phyloP scores from a whole-genome alignment of 495 filamentous ascomycete species.

The Hyaloscypha variabilis region DNA sequence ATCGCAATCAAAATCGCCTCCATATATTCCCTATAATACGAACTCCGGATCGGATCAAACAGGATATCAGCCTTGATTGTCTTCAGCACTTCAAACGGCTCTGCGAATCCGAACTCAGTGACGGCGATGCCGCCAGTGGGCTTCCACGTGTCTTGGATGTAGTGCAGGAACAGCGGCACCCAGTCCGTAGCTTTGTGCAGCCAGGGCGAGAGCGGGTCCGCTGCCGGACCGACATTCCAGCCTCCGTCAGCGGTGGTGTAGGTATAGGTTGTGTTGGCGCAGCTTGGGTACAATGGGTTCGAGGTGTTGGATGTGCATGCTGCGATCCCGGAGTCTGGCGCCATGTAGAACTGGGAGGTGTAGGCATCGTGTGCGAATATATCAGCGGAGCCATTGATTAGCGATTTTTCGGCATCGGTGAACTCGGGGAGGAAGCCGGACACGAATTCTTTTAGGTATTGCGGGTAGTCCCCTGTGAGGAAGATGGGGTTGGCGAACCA shows the following conservation, averaged over 20 bases:
- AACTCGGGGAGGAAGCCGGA: conserved; percentile 35
- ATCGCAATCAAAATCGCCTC: conserved; percentile 42
- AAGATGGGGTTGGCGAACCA: conserved; percentile 26
- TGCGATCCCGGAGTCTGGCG: conserved; percentile 32
- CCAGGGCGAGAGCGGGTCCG: conserved; percentile 42
- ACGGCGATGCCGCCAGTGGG: conserved; percentile 39
- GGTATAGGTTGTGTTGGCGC: conserved; percentile 31
- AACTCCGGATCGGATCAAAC: conserved; percentile 39
- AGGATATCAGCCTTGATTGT: conserved; percentile 36
- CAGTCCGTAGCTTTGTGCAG: conserved; percentile 42
- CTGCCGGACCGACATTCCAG: conserved; percentile 42
- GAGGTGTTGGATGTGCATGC: conserved; percentile 40
- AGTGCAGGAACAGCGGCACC: conserved; percentile 32
- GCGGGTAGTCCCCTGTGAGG: conserved; percentile 44
- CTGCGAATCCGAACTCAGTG: conserved; percentile 48
- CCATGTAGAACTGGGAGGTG: conserved; percentile 34
- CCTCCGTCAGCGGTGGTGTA: conserved; percentile 31
- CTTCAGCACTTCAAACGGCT: conserved; percentile 43
- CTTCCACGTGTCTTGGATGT: conserved; percentile 29
- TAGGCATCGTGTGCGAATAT: conserved; percentile 45
- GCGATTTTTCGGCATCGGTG: conserved; percentile 38
- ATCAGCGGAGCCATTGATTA: conserved; percentile 46
- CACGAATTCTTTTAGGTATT: conserved; percentile 41
- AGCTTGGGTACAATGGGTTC: conserved; percentile 41
- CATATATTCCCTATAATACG: conserved; percentile 43